Evolutionary conservation across 1,284 basidiomycete species (phyloP).

Genomic region (Ceratobasidium sp.): DNA sequence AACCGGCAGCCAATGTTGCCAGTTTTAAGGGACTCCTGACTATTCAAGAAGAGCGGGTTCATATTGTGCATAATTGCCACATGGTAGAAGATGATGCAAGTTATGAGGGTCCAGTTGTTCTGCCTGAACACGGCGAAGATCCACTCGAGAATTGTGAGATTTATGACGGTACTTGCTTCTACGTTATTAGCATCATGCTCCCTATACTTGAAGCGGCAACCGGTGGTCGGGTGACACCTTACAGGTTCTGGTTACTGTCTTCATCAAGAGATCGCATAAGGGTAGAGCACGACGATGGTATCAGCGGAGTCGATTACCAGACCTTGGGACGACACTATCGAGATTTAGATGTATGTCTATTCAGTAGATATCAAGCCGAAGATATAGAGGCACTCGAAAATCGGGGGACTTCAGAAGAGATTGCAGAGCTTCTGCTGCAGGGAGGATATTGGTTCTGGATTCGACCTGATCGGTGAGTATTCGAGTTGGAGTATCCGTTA

Average conservation of each 20-base stretch:
- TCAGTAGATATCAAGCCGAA: not conserved
- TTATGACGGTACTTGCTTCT: not conserved
- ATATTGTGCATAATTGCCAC: not conserved
- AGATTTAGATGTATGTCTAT: not conserved
- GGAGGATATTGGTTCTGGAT: constrained; percentile 25
- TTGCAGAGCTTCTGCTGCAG: constrained; percentile 13
- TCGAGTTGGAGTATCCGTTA: not conserved
- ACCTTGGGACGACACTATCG: not conserved
- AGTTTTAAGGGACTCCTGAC: not conserved
- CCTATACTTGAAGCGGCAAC: constrained; percentile 26
- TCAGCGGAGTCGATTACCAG: constrained; percentile 15
- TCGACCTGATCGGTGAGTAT: constrained; percentile 31
- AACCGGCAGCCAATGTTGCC: no score
- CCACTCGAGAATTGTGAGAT: not conserved
- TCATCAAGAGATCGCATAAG: not conserved
- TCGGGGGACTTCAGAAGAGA: not conserved
- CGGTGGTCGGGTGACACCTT: constrained; percentile 7
- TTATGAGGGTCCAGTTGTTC: no score
- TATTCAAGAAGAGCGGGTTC: not conserved
- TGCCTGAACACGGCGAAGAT: not conserved
- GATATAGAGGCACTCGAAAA: not conserved
- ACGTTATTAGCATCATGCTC: constrained; percentile 13
- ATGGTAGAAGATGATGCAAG: no score
- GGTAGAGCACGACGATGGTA: not conserved
- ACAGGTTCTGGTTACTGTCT: constrained; percentile 5